A percentile compares a stretch with the other conserved stretches of the same genome.
Evolutionary conservation across 2,329 filamentous ascomycete genomes (phyloP).

Genomic region (Fusarium oxysporum): DNA sequence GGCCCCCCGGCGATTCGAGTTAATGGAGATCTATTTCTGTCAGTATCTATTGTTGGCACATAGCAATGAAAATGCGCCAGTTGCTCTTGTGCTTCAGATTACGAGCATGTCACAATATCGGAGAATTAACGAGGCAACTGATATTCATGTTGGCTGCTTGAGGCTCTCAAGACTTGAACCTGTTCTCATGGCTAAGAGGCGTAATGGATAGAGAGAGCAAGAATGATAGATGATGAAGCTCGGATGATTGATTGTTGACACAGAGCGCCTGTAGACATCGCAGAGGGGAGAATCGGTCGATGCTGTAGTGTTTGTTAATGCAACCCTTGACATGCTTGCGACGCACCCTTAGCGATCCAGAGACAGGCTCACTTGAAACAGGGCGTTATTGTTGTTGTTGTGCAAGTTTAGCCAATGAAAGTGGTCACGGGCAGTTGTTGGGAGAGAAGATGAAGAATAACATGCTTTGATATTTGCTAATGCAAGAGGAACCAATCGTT

Average conservation of each 20-base stretch:
- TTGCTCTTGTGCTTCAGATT: neutral
- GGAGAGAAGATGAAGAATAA: neutral
- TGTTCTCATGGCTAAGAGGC: neutral
- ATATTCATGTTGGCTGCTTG: neutral
- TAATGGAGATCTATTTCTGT: neutral
- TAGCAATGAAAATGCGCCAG: neutral
- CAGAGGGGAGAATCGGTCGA: neutral
- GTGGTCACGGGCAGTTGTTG: neutral
- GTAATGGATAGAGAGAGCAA: neutral
- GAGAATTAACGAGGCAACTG: neutral
- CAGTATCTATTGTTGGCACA: neutral
- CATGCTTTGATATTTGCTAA: neutral
- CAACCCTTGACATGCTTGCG: neutral
- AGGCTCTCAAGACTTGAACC: neutral
- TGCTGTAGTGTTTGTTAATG: neutral
- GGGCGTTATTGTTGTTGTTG: neutral
- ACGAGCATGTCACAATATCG: neutral
- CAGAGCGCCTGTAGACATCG: too few relatives aligned
- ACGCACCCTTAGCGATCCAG: neutral
- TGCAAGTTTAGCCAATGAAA: neutral
- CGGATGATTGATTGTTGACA: neutral
- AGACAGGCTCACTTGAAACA: neutral
- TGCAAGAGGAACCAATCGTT: neutral
- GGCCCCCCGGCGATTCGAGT: too few relatives aligned
- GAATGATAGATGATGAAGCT: neutral